Evolutionary conservation across 2,329 filamentous ascomycete genomes (phyloP).

Genomic region (Xylaria sp.): DNA sequence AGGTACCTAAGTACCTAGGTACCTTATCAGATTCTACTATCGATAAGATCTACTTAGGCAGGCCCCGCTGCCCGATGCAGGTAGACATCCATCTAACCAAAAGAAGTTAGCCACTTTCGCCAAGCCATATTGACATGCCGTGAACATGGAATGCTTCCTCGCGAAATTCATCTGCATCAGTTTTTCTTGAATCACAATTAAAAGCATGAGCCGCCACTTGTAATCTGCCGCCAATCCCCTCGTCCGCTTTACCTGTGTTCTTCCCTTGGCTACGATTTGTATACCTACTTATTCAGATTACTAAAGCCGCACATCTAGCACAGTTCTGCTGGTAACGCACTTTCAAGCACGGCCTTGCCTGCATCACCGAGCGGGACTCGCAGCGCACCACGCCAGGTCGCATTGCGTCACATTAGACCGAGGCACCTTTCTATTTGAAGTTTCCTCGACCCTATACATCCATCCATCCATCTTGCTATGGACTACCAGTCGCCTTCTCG

Average conservation of each 20-base stretch:
- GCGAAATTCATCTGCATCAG: too few relatives aligned
- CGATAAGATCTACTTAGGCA: too few relatives aligned
- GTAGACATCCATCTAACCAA: not conserved
- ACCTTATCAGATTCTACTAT: too few relatives aligned
- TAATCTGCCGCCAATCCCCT: not conserved
- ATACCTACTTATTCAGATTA: too few relatives aligned
- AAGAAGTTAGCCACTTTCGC: too few relatives aligned
- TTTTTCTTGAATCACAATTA: not conserved
- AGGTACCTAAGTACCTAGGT: too few relatives aligned
- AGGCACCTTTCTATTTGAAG: too few relatives aligned
- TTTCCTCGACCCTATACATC: too few relatives aligned
- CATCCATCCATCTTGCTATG: slow-evolving; percentile 26
- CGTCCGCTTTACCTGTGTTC: not conserved
- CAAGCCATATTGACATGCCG: not conserved
- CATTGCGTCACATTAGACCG: too few relatives aligned
- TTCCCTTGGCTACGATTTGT: not conserved
- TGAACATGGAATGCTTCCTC: not conserved
- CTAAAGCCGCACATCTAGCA: not conserved
- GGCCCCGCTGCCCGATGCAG: too few relatives aligned
- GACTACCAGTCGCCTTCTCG: slow-evolving; percentile 43
- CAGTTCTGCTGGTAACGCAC: not conserved
- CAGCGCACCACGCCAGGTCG: too few relatives aligned
- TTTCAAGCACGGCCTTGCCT: not conserved
- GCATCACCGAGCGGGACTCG: too few relatives aligned
- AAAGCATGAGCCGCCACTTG: not conserved